Evolutionary conservation across 768 basidiomycete species (phyloP).

Genomic region (Sporobolomyces roseus): DNA sequence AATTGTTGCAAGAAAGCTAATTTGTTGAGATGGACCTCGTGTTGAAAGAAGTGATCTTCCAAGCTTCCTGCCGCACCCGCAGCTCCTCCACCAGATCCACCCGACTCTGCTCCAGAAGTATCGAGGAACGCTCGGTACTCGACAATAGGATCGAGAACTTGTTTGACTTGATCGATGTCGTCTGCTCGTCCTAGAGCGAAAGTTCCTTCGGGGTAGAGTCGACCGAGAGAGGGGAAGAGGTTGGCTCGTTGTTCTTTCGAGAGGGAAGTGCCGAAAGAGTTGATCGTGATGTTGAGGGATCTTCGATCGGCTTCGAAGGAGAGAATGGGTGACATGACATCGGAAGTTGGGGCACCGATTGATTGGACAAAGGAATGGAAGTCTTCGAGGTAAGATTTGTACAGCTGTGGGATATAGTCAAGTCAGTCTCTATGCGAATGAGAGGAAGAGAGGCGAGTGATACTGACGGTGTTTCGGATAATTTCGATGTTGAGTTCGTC

Average conservation of each 20-base stretch:
- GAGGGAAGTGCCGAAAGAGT: slow-evolving; percentile 93
- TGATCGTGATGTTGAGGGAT: slow-evolving; percentile 97
- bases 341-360: slow-evolving; percentile 77
- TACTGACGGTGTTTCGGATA: slow-evolving; percentile 75
- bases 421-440: background rate
- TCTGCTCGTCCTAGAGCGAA: slow-evolving; percentile 89
- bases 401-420: slow-evolving; percentile 54
- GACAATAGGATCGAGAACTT: slow-evolving; percentile 75
- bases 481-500: slow-evolving; percentile 99
- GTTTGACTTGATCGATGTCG: slow-evolving; percentile 86
- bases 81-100: slow-evolving; percentile 34
- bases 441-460: background rate
- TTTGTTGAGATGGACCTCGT: slow-evolving; percentile 92
- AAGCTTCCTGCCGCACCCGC: slow-evolving; percentile 57
- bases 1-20: slow-evolving; percentile 83
- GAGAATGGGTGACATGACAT: slow-evolving; percentile 87
- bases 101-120: slow-evolving; percentile 50
- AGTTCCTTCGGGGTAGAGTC: slow-evolving; percentile 92
- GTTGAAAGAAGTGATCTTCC: slow-evolving; percentile 88
- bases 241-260: slow-evolving; percentile 90
- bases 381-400: slow-evolving; percentile 98
- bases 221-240: slow-evolving; percentile 89
- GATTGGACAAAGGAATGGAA: slow-evolving; percentile 79
- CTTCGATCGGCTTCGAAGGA: slow-evolving; percentile 95
- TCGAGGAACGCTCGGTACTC: slow-evolving; percentile 92